Evolutionary conservation across 371 early-diverging fungal genomes (phyloP), one percentile per base, ranked within the genome.

Genomic region (Mortierella sp.): DNA sequence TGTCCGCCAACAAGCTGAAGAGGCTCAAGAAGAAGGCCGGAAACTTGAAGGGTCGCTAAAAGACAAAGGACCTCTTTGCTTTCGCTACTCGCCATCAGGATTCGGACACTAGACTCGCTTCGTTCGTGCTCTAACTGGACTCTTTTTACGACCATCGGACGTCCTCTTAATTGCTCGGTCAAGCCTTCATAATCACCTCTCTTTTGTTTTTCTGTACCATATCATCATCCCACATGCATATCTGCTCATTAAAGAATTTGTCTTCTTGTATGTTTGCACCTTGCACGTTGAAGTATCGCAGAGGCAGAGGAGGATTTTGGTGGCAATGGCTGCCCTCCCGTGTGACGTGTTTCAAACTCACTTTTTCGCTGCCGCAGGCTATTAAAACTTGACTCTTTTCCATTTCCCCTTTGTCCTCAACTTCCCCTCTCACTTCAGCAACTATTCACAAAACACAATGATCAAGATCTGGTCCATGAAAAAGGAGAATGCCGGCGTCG

Each of bases 381-480:
- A 44, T 37, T 21, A 64, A 19, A 40, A 40, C 37, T 31, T 37
- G 19, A 21, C 34, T 64, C 67, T 40, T 37, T 40, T 19, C 8
- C 43, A 44, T 40, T 48, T 64, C 71, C 54, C 72, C 31, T 16
- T 64, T 51, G 40, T 16, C 59, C 21, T 40, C 43, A 40, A 40
- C 34, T 14, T 48, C 34, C 54, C 2, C 37, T 31, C 21, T 13
- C 50, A 48, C 40, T n/a, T n/a, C 14, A 16, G 1, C 37, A 37
- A 67, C 10, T 24, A 67, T 2, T 21, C 37, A 64, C 64, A 37
- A 21, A 40, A 9, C 71, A 90, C 57, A 72, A 96, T 97, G 97
- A 90, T 94, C 77, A 96, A 96, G 83, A 96, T 98, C 80, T 97
- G 97, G 97, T 91, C 93, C 26, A 89, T 96, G 90, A 97, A 97